Base-by-base conservation (phyloP, 2,329 filamentous ascomycete species). In the Cladophialophora carrionii region DNA sequence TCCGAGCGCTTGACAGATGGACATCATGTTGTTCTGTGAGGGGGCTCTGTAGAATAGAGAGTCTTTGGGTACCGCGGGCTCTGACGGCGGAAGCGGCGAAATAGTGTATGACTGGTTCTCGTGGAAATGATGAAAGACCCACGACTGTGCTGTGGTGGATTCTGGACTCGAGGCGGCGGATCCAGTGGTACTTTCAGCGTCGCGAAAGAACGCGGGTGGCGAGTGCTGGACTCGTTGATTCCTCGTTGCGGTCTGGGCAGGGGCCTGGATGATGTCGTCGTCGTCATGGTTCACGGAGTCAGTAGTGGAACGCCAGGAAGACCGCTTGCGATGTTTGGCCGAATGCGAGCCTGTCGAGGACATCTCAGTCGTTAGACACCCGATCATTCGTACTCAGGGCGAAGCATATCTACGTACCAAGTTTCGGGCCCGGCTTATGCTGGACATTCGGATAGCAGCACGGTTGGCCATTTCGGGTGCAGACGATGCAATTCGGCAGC, bases 101-200 rank as follows among this genome's bases (percentile, higher is more conserved):
- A 61, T 61, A 20, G 32, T 61, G 37, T 61, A 61, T n/a, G 48
- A 41, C 49, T 61, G 58, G 49, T 53, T 32, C 37, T 61, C 58
- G 49, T 61, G 58, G 46, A 61, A 61, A 41, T 61, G 58, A 29
- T 61, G 58, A 10, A 61, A 54, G 17, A 61, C 49, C 58, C 58
- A 61, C 17, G 58, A 61, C 32, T 61, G 58, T 20, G 58, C 58
- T 32, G 49, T 31, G 20, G 58, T 53, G 6, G 58, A 61, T 31
- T 53, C 58, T 2, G 58, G 58, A 22, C 58, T 54, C 14, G 58
- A 61, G 7, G 32, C 48, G 26, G 48, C 29, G 12, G 48, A 46
- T 14, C 12, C 49, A n/a, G 46, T 24, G 34, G 48, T 24, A 10
- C 48, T 48, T 20, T 22, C 32, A 10, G 20, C 32, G 17, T 58